Evolutionary conservation across 163 green algal genomes (phyloP).

Genomic region (Scenedesmus sp.): DNA sequence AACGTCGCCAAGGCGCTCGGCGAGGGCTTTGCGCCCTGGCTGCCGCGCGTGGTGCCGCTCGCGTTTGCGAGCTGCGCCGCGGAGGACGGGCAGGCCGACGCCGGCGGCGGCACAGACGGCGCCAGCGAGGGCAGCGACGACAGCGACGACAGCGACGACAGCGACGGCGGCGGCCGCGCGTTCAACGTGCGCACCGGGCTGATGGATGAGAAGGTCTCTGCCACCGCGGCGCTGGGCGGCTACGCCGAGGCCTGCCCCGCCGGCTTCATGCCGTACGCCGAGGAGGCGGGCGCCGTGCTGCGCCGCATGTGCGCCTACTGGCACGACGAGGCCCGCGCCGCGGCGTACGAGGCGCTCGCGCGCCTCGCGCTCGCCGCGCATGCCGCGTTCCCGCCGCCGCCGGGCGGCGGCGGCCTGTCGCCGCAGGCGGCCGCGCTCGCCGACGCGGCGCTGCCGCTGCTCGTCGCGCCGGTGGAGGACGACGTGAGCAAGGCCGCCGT

Average conservation of each 20-base stretch:
- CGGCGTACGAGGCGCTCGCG: slow-evolving; percentile 20
- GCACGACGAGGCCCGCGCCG: slow-evolving; percentile 56
- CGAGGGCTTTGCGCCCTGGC: slow-evolving; percentile 54
- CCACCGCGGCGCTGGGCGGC: slow-evolving; percentile 65
- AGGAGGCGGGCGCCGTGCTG: slow-evolving; percentile 51
- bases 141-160: slow-evolving; percentile 48
- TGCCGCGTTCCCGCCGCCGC: slow-evolving; percentile 13
- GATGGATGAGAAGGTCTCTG: slow-evolving; percentile 83
- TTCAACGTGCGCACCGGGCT: slow-evolving; percentile 59
- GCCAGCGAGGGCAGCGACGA: slow-evolving; percentile 50
- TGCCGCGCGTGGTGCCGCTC: slow-evolving; percentile 51
- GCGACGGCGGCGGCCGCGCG: slow-evolving; percentile 21
- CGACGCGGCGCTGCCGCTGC: slow-evolving; percentile 24
- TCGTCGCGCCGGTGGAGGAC: slow-evolving; percentile 46
- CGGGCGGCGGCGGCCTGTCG: slow-evolving; percentile 7
- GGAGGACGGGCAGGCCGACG: slow-evolving; percentile 53
- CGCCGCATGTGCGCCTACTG: slow-evolving; percentile 51
- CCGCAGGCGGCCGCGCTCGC: slow-evolving; percentile 3
- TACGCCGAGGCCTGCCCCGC: slow-evolving; percentile 62
- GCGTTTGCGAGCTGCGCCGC: slow-evolving; percentile 51
- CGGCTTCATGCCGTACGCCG: slow-evolving; percentile 63
- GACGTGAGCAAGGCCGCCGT: slow-evolving; percentile 33
- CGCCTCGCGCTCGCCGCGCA: slow-evolving; percentile 32
- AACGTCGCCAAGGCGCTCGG: slow-evolving; percentile 61
- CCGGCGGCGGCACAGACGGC: slow-evolving; percentile 8